These are phyloP conservation scores for Ogataea wickerhamii DNA, from an alignment of 805 yeast genomes.

Conservation along the genomic window DNA sequence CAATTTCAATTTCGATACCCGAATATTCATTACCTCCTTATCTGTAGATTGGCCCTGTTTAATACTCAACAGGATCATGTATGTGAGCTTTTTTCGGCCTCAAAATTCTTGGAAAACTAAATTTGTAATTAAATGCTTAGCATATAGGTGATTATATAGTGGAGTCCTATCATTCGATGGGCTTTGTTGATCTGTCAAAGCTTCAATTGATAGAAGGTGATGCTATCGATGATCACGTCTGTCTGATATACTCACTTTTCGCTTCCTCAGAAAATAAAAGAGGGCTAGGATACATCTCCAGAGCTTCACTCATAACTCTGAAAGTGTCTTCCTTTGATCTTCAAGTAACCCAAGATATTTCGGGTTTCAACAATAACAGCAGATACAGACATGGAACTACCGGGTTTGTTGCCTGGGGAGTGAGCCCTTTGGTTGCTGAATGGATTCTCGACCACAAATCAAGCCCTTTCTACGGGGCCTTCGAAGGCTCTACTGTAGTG, in stretches of 20 bases:
- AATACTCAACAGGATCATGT: too few relatives aligned
- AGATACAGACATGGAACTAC: constrained; percentile 43
- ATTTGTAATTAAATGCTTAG: too few relatives aligned
- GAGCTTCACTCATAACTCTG: constrained; percentile 4
- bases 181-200: background rate
- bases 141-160: background rate
- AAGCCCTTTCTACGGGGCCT: constrained; percentile 24
- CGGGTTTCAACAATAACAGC: constrained; percentile 31
- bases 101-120: background rate
- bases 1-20: too few relatives aligned
- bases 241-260: constrained; percentile 22
- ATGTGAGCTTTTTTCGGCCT: background rate
- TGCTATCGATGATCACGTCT: constrained; percentile 26
- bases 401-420: constrained; percentile 63
- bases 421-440: constrained; percentile 45
- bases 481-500: constrained; percentile 33
- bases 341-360: constrained; percentile 32
- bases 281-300: constrained; percentile 13
- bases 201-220: constrained; percentile 11
- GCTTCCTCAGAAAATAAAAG: constrained; percentile 13
- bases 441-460: constrained; percentile 43
- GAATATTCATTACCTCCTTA: too few relatives aligned
- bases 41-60: too few relatives aligned
- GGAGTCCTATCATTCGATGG: background rate
- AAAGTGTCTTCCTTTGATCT: constrained; percentile 10